Evolutionary conservation across 176 grass and related monocot genomes (phyloP).

Genomic region (Oryza brachyantha): DNA sequence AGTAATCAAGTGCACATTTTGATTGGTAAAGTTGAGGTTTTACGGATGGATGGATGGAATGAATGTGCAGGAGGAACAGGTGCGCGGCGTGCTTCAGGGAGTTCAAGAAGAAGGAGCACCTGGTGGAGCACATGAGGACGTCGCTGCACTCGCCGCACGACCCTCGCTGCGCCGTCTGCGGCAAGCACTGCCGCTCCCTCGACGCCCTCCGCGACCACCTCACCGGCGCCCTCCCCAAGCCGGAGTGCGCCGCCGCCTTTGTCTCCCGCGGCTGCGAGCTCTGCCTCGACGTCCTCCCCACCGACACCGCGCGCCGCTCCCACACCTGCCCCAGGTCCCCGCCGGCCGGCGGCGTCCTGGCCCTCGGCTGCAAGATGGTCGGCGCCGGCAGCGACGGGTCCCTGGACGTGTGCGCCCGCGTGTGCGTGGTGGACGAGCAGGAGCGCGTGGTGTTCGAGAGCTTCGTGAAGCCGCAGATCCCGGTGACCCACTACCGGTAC

Average conservation of each 20-base stretch:
- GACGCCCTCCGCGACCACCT: constrained; percentile 92
- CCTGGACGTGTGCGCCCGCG: constrained; percentile 64
- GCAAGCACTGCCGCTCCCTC: constrained; percentile 75
- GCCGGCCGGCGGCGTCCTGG: constrained; percentile 27
- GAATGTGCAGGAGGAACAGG: constrained; percentile 47
- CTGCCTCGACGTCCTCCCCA: constrained; percentile 55
- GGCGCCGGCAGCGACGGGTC: constrained; percentile 71
- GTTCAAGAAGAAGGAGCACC: constrained; percentile 88
- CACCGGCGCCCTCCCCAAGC: constrained; percentile 67
- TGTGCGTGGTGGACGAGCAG: constrained; percentile 69
- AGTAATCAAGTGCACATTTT: background rate
- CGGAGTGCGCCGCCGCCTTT: constrained; percentile 58
- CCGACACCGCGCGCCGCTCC: background rate
- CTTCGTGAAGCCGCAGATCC: constrained; percentile 62
- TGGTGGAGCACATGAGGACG: constrained; percentile 74
- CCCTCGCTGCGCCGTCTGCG: constrained; percentile 59
- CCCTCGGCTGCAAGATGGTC: constrained; percentile 84
- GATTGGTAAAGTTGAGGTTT: too few species aligned
- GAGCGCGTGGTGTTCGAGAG: constrained; percentile 48
- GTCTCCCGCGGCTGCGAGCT: constrained; percentile 45
- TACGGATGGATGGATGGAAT: too few species aligned
- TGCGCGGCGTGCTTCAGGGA: constrained; percentile 83
- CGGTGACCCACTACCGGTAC: constrained; percentile 72
- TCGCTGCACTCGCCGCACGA: constrained; percentile 83
- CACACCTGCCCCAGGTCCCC: constrained; percentile 12